phyloP scores from a whole-genome alignment of 2,329 filamentous ascomycete species.

The Tolypocladium capitatum region DNA sequence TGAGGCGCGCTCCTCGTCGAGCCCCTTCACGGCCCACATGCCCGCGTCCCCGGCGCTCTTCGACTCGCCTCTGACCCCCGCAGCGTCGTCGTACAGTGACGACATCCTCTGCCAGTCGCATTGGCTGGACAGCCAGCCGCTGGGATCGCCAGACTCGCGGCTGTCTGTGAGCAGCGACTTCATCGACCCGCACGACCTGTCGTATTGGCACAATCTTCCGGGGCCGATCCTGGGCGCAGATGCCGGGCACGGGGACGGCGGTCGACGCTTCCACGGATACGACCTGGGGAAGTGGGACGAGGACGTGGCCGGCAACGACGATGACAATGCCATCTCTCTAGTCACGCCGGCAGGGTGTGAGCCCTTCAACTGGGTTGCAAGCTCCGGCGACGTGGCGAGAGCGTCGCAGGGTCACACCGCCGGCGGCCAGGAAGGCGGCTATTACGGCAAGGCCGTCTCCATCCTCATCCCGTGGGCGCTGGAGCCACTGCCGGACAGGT shows the following conservation, averaged over 20 bases:
- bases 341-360: slow-evolving; percentile 7
- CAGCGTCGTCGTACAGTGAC: slow-evolving; percentile 3
- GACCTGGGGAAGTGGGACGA: slow-evolving; percentile 58
- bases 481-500: slow-evolving; percentile 33
- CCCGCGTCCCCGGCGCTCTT: not conserved
- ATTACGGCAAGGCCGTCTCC: slow-evolving; percentile 58
- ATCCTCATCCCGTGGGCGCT: slow-evolving; percentile 40
- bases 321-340: slow-evolving; percentile 49
- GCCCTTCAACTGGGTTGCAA: not conserved
- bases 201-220: not conserved
- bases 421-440: slow-evolving; percentile 11
- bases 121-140: not conserved
- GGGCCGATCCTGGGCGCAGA: not conserved
- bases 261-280: slow-evolving; percentile 49
- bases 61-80: slow-evolving; percentile 1
- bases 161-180: slow-evolving; percentile 1
- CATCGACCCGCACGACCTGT: not conserved
- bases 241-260: slow-evolving; percentile 7
- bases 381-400: not conserved
- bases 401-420: not conserved
- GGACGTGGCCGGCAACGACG: slow-evolving; percentile 60
- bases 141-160: slow-evolving; percentile 3
- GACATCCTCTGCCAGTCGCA: not conserved
- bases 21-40: not conserved
- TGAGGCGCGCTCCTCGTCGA: not conserved